Base-by-base conservation (phyloP, 148 eudicot species). In the Mesembryanthemum crystallinum region DNA sequence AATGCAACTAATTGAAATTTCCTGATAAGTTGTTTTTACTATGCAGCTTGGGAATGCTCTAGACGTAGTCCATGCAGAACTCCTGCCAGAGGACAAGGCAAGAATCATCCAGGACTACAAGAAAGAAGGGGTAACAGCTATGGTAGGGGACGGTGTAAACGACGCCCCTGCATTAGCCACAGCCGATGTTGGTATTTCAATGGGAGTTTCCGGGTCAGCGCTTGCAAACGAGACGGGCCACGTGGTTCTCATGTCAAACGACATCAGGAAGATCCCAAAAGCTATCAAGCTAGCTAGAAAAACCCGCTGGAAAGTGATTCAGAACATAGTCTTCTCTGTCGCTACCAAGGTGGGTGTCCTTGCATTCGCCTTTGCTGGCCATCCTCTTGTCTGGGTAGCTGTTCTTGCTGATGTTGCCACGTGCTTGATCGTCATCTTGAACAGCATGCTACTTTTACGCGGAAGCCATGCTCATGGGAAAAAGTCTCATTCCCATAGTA, bases 91-190 rank as follows among this genome's bases (percentile, higher is more conserved):
- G 76, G 89, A 90, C 77, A 95, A 95, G 77, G 92, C 92, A 29
- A 83, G 78, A 49, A 86, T 89, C 20, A 85, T 95, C 30, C 77
- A 83, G 32, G 86, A 79, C 20, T 90, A 86, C 72, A 89, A 92
- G 75, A 84, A 77, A 25, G 79, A 85, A 0, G 88, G 88, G 0
- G 80, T 80, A 1, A 91, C 97, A 14, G 96, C 96, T 21, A 95
- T 95, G 99, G 87, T 95, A 21, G 99, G 99, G 13, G 99, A 95
- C 52, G 99, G 99, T 27, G 78, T 95, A n/a, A 95, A 95, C 37
- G 99, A 95, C 62, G 97, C 97, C 25, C 96, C 96, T 15, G 99
- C 99, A 17, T 83, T 95, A 72, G 97, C 96, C 27, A 91, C 96
- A 25, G 97, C 99, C 0, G 88, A 92, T 66, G 81, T 92, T 7